Conservation (phyloP, 495 filamentous ascomycete species). For the Lasiosphaeria ovina region DNA sequence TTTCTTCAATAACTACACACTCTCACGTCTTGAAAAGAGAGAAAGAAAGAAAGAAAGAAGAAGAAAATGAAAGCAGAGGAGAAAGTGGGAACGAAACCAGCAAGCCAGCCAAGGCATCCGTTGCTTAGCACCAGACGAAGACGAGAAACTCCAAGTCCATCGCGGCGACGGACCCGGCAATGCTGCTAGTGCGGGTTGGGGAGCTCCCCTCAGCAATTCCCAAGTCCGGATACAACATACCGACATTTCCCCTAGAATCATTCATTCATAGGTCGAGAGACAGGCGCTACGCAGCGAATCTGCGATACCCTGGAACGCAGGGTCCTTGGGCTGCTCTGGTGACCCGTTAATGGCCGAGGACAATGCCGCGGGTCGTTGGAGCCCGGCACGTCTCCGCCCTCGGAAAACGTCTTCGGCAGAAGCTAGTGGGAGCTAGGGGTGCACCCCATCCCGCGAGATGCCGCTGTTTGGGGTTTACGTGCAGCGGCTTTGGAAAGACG, state of each 20-base stretch:
- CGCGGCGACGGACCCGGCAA: too few relatives aligned
- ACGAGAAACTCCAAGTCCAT: too few relatives aligned
- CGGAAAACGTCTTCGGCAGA: slow-evolving; percentile 34
- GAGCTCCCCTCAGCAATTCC: too few relatives aligned
- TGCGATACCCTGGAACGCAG: slow-evolving; percentile 5
- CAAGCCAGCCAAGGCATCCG: neutral
- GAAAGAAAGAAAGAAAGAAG: slow-evolving; percentile 5
- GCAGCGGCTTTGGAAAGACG: slow-evolving; percentile 18
- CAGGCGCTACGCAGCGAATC: neutral
- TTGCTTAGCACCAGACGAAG: too few relatives aligned
- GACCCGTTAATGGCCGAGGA: slow-evolving; percentile 28
- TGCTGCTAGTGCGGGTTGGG: too few relatives aligned
- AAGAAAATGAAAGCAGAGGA: neutral
- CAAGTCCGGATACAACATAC: too few relatives aligned
- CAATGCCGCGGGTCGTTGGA: slow-evolving; percentile 24
- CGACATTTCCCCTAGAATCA: too few relatives aligned
- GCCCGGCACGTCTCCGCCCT: slow-evolving; percentile 24
- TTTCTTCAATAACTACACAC: neutral
- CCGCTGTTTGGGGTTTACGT: neutral
- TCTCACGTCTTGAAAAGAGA: neutral
- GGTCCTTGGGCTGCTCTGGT: neutral
- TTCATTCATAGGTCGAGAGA: neutral
- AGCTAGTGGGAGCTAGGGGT: slow-evolving; percentile 12
- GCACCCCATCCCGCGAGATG: slow-evolving; percentile 15
- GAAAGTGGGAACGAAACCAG: slow-evolving; percentile 5